Percentiles rank a stretch among this genome's conserved stretches.
Evolutionary conservation across 257 asterid genomes (phyloP).

Genomic region (Jacaranda mimosifolia): DNA sequence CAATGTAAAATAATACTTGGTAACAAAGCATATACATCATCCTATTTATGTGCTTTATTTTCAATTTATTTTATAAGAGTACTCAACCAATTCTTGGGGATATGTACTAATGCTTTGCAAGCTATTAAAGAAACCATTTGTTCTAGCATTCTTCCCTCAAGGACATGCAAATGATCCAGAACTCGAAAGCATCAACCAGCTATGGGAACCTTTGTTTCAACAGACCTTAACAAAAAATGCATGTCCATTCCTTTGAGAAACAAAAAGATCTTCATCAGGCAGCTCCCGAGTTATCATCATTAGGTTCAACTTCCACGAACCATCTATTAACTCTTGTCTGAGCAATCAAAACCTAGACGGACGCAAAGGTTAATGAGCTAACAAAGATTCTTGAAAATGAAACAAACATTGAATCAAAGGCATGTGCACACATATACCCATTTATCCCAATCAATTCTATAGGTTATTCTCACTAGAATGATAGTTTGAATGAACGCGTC

Average conservation of each 20-base stretch:
- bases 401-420: too few relatives aligned
- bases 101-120: too few relatives aligned
- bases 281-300: constrained; percentile 24
- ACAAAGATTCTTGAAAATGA: not conserved
- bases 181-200: not conserved
- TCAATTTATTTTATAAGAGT: too few relatives aligned
- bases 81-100: too few relatives aligned
- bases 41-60: too few relatives aligned
- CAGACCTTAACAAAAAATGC: too few relatives aligned
- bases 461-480: constrained; percentile 49
- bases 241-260: not conserved
- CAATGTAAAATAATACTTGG: too few relatives aligned
- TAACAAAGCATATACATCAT: too few relatives aligned
- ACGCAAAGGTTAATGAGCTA: not conserved
- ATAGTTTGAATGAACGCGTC: constrained; percentile 66
- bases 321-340: constrained; percentile 49
- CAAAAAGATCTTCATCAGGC: constrained; percentile 21
- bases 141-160: too few relatives aligned
- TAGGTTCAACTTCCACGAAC: constrained; percentile 45
- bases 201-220: too few relatives aligned
- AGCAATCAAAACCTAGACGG: constrained; percentile 47
- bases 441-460: constrained; percentile 68
- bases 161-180: too few relatives aligned
- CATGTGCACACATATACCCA: constrained; percentile 48
- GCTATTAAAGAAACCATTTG: too few relatives aligned